Conservation (phyloP, 2,329 filamentous ascomycete genomes). For the Rosellinia necatrix region DNA sequence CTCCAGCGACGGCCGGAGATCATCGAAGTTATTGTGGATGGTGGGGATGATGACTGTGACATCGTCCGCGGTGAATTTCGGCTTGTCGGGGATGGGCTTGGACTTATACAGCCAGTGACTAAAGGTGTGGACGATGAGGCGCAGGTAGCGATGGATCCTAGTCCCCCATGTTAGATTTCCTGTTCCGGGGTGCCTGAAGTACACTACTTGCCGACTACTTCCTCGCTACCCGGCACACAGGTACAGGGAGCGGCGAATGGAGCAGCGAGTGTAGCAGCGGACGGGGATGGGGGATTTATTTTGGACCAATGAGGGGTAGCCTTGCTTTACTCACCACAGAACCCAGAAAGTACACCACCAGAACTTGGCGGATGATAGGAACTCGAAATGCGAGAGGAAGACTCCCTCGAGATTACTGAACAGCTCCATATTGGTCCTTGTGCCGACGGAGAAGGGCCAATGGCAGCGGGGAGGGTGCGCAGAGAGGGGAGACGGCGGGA, state of each 20-base stretch:
- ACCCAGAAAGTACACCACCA: conserved; percentile 52
- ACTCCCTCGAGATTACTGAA: conserved; percentile 24
- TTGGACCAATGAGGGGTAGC: conserved; percentile 30
- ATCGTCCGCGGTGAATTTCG: conserved; percentile 78
- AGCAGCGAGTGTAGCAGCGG: no score
- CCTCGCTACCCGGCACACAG: no score
- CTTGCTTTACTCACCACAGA: conserved; percentile 51
- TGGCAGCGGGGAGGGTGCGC: not conserved
- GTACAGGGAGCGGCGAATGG: no score
- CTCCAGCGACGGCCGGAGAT: conserved; percentile 78
- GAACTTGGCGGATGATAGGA: conserved; percentile 51
- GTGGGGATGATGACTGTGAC: conserved; percentile 94
- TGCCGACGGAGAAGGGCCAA: not conserved
- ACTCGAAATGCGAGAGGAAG: conserved; percentile 38
- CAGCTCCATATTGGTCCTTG: conserved; percentile 30
- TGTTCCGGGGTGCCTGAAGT: conserved; percentile 17
- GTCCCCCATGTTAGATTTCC: conserved; percentile 30
- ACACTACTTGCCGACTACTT: no score
- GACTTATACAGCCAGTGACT: conserved; percentile 89
- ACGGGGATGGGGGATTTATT: no score
- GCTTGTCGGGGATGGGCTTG: conserved; percentile 78
- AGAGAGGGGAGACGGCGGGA: no score
- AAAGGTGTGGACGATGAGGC: conserved; percentile 81
- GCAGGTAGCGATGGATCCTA: conserved; percentile 86
- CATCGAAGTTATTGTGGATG: conserved; percentile 84